These are phyloP conservation scores for Cyphellophora attinorum DNA, from an alignment of 2,329 filamentous ascomycete species.

Conservation along the genomic window DNA sequence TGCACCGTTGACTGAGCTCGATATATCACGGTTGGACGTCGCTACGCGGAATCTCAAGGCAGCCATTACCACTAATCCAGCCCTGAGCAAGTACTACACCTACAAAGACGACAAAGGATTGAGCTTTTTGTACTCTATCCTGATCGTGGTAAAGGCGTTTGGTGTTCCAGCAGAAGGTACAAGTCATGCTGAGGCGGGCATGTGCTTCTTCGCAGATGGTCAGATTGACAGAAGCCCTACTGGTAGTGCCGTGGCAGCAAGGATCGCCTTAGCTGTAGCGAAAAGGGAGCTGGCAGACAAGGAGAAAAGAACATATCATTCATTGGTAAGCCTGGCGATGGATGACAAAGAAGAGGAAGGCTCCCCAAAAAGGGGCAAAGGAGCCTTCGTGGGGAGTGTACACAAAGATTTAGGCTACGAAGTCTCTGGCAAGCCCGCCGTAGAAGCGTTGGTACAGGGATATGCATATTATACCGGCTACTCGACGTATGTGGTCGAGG, in stretches of 20 bases:
- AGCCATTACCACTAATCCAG: slow-evolving; percentile 15
- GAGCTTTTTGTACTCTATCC: slow-evolving; percentile 32
- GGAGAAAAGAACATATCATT: slow-evolving; percentile 26
- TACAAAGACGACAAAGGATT: slow-evolving; percentile 25
- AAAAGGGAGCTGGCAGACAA: slow-evolving; percentile 18
- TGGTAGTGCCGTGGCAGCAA: slow-evolving; percentile 28
- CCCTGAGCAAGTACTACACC: slow-evolving; percentile 17
- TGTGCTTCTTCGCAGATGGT: slow-evolving; percentile 37
- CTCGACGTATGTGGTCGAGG: slow-evolving; percentile 21
- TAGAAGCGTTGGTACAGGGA: slow-evolving; percentile 24
- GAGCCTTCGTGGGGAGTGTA: slow-evolving; percentile 20
- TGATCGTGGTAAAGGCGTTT: slow-evolving; percentile 21
- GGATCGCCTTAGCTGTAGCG: slow-evolving; percentile 26
- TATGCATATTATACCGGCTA: slow-evolving; percentile 25
- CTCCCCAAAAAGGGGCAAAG: slow-evolving; percentile 15
- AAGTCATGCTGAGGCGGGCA: slow-evolving; percentile 28
- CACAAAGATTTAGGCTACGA: slow-evolving; percentile 9
- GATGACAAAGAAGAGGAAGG: neutral
- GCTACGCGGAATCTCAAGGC: slow-evolving; percentile 26
- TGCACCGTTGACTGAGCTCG: slow-evolving; percentile 16
- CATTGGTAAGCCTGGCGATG: slow-evolving; percentile 23
- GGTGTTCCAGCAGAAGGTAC: slow-evolving; percentile 12
- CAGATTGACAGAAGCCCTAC: slow-evolving; percentile 38
- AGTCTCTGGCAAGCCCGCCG: slow-evolving; percentile 4
- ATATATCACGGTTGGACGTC: slow-evolving; percentile 23